Base-by-base conservation (phyloP, 352 stramenopile species). In the Blastocystis sp. region DNA sequence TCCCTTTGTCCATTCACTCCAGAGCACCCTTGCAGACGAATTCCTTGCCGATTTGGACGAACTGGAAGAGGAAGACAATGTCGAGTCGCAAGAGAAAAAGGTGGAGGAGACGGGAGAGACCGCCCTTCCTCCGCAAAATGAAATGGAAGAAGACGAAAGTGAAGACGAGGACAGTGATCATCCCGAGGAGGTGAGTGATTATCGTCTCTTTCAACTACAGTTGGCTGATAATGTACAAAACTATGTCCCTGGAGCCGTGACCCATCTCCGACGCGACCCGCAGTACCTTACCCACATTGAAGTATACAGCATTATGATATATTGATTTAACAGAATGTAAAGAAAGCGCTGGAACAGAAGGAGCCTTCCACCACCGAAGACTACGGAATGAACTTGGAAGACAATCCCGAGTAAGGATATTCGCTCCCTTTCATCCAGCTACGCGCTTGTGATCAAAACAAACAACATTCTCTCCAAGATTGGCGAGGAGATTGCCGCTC, bases 401-500 rank as follows among this genome's bases (percentile, higher is more conserved):
- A 75, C 32, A 34, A 87, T 38, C 69, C 73, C 29, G 69, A 76
- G 84, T 87, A 84, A 34, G 87, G 9, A 54, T 54, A 40, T 16
- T 46, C 11, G 24, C 36, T 48, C 11, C n/a, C 36, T 49, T 85
- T 54, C 9, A 27, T 84, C 73, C 29, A 91, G 94, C 87, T 95
- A 94, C 87, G 88, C 92, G 6, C 81, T 94, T 27, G 89, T 94
- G 69, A 91, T 95, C 59, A 93, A 91, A 29, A 94, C 93, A 38
- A 97, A 97, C 87, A 92, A 94, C 84, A 88, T 95, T 54, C 93
- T 97, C 89, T 54, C 88, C 1, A 71, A 94, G 69, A 95, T 97
- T 57, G 92, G 97, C 86, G 92, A 96, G 87, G 93, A 97, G 87
- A 94, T 97, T 63, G 88, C 89, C 24, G 90, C 89, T 3, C 91